Base-by-base conservation (phyloP, 768 basidiomycete species). In the Chalciporus chontae region DNA sequence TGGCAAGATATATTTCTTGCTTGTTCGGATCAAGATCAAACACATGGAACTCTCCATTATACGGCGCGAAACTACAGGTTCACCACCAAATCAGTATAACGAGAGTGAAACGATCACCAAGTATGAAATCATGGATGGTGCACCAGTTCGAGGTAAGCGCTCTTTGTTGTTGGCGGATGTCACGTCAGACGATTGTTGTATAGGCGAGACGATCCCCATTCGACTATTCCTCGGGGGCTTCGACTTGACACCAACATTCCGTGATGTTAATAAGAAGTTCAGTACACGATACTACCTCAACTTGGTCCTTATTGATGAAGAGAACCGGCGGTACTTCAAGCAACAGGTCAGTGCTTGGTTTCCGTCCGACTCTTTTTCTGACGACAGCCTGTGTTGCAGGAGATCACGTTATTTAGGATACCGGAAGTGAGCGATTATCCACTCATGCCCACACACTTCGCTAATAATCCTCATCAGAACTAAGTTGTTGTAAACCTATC, bases 21-120 rank as follows among this genome's bases (percentile, higher is more conserved):
- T 98, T 38, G 94, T 98, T 8, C 86, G 96, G 48, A 98, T 99
- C 77, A 98, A 91, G 78, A 99, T 98, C 73, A 97, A 99, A 71
- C 94, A 98, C 60, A 98, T 98, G 95, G 94, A 99, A 66, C 77
- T 97, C 23, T 97, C 94, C 14, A 97, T 97, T 65, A 98, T 99
- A 58, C 85, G 95, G 34, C 81, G 94, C 18, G 96, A 98, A 69
- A 99, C 96, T 18, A 98, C 95, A 0, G 95, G 95, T 11, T 80
- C 94, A 13, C 91, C 91, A 3, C 96, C 96, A n/a, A 99, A 98
- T 62, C 94, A 94, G 71, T 98, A 99, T 69, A 99, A 97, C 66
- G 95, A 99, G 69, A 92, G 89, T 61, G 94, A 98, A 67, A 98
- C 94, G 8, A 97, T 99, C 61, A 98, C 96, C 8, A 98, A 98